Conservation (phyloP, 768 basidiomycete genomes). For the Lentinus brumalis region DNA sequence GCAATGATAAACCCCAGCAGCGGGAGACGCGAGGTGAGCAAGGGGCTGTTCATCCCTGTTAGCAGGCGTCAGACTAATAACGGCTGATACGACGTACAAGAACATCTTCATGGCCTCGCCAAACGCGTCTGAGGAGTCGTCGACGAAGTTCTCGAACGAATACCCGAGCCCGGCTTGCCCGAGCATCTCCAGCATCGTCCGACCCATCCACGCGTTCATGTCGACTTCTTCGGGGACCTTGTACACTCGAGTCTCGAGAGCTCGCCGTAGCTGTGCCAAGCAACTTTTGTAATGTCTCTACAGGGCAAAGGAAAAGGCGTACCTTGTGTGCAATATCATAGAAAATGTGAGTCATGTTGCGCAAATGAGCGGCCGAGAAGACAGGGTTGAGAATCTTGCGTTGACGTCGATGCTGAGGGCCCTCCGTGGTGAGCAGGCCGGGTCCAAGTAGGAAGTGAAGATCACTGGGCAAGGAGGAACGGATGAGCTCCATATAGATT, state of each 20-base stretch:
- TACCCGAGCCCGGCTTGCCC: slow-evolving; percentile 17
- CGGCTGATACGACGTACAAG: slow-evolving; percentile 2
- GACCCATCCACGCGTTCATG: slow-evolving; percentile 17
- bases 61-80: too few species aligned
- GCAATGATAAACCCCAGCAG: not conserved
- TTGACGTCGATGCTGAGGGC: slow-evolving; percentile 4
- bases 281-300: too few species aligned
- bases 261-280: too few species aligned
- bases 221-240: slow-evolving; percentile 10
- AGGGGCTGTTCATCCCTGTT: not conserved
- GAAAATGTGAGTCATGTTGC: slow-evolving; percentile 13
- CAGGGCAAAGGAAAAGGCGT: not conserved
- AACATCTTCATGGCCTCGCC: slow-evolving; percentile 11
- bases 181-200: slow-evolving; percentile 18
- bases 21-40: not conserved
- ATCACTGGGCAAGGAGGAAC: not conserved
- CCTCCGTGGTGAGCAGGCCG: not conserved
- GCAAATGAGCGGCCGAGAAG: slow-evolving; percentile 10
- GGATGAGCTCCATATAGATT: too few species aligned
- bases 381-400: slow-evolving; percentile 16
- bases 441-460: slow-evolving; percentile 3
- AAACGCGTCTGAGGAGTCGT: slow-evolving; percentile 10
- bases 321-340: slow-evolving; percentile 4
- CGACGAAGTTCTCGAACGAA: slow-evolving; percentile 16
- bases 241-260: not conserved